Evolutionary conservation across 2,329 filamentous ascomycete species (phyloP), one percentile per base, ranked within the genome.

Genomic region (Cladosporium halotolerans): DNA sequence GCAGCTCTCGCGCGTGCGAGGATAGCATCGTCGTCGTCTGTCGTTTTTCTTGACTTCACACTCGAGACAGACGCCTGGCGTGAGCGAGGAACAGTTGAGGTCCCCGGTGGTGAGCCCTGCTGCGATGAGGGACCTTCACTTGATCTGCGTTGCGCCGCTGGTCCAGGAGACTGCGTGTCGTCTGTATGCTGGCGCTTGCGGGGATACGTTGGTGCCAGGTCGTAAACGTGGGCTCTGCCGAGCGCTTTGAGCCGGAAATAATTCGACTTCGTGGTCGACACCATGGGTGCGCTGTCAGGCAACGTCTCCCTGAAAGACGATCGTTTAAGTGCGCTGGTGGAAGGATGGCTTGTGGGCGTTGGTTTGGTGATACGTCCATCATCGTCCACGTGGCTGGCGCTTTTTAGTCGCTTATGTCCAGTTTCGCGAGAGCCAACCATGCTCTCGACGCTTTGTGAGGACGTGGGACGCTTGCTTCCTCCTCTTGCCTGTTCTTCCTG

Each of bases 231-330:
- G 53, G 75, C 70, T 43, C 78, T 64, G 8, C 77, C 77, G 59
- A 73, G 64, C 1, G 76, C 75, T 50, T 76, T 75, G 31, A 79
- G 66, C 41, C 70, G 66, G 66, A 79, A 80, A 62, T 77, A 80
- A 47, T 75, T 74, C 0, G 75, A 73, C 28, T 72, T 68, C 0
- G 76, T 78, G 3, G 71, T 72, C 60, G 75, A 73, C n/a, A 55
- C 51, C 34, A 56, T 44, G 18, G 39, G 70, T 61, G 36, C 64
- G 62, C 28, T 45, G n/a, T 56, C 62, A 58, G 34, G 34, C 18
- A 57, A 33, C 3, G 62, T 57, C 34, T 63, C 62, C 8, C 68
- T 59, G 49, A 66, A 68, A 7, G 66, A 62, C 1, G 66, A 65
- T 18, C 65, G 60, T 45, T 61, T 58, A 32, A 66, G 42, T 4